Evolutionary conservation across 2,329 filamentous ascomycete species (phyloP).

Genomic region (Diaporthe aspalathi): DNA sequence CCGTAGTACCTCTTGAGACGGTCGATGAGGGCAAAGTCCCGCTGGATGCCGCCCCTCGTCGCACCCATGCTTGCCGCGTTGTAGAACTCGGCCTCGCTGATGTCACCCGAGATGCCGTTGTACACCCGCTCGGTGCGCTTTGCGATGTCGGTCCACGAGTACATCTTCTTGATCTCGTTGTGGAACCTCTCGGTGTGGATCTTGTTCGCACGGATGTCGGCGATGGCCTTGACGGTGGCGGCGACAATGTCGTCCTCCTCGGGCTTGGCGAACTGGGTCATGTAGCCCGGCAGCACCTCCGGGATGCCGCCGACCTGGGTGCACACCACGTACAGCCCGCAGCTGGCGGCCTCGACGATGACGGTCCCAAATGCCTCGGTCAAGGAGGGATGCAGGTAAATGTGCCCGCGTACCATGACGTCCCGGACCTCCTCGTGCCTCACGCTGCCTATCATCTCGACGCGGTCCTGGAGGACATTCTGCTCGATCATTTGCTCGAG

Average conservation of each 20-base stretch:
- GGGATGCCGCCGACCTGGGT: constrained; percentile 97
- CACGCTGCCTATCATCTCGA: constrained; percentile 90
- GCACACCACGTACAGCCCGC: constrained; percentile 95
- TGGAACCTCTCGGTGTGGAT: constrained; percentile 95
- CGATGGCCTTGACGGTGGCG: constrained; percentile 90
- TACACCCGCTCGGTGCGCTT: constrained; percentile 95
- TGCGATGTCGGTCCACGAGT: constrained; percentile 97
- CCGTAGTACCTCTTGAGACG: constrained; percentile 96
- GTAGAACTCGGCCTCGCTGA: constrained; percentile 89
- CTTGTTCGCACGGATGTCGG: constrained; percentile 83
- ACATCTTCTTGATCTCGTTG: constrained; percentile 98
- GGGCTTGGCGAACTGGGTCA: constrained; percentile 97
- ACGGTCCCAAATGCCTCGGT: constrained; percentile 98
- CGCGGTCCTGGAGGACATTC: constrained; percentile 91
- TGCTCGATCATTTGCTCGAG: constrained; percentile 98
- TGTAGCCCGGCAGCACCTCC: constrained; percentile 93
- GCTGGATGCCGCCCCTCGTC: constrained; percentile 76
- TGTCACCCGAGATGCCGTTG: constrained; percentile 88
- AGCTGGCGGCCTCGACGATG: constrained; percentile 95
- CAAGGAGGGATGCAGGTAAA: constrained; percentile 93
- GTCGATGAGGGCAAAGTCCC: constrained; percentile 91
- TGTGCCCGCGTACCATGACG: constrained; percentile 96
- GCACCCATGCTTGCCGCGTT: constrained; percentile 75
- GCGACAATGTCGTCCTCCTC: constrained; percentile 95
- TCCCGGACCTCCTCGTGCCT: constrained; percentile 97